Base-by-base conservation (phyloP, 75 land plant genomes). In the Cryptomeria japonica region DNA sequence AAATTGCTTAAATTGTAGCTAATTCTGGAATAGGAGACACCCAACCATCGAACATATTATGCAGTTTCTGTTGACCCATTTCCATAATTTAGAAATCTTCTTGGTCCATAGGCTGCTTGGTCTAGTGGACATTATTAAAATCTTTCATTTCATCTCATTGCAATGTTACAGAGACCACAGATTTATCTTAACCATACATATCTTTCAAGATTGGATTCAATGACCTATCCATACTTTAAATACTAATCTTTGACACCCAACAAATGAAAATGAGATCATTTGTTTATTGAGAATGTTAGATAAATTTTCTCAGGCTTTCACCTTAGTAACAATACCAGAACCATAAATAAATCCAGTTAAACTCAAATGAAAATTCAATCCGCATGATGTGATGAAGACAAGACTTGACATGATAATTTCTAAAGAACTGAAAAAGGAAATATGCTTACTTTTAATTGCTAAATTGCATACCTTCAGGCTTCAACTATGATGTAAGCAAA, bases 1-100 rank as follows among this genome's bases (percentile, higher is more conserved):
- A 46, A 22, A 46, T n/a, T 22, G 6, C 39, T 82, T 82, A 46
- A 19, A 32, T 58, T 86, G 2, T 53, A 22, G 34, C 14, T 85
- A 25, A 70, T 86, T 86, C 80, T 85, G 11, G 79, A 53, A 86
- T 58, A 72, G 42, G 51, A 44, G n/a, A 82, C 32, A 44, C 3
- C 18, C 42, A 78, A 79, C 42, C 7, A 79, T 39, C 7, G 2
- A 79, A 22, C 41, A 79, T 22, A 22, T 79, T 79, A 79, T 19
- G 46, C 82, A 79, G 44, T 79, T 79, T 41, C 82, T 41, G 82
- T 38, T 41, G 11, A 79, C n/a, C 6, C 19, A 18, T 79, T 79
- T 25, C 82, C 10, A 22, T 9, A 79, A 38, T 79, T 39, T 36
- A 10, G 42, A 79, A 79, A 19, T 79, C 42, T 39, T 3, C 38